Percentiles rank a stretch among this genome's conserved stretches.
These are phyloP conservation scores for Phaffia tasmanica DNA, from an alignment of 768 basidiomycete species.

Conservation along the genomic window DNA sequence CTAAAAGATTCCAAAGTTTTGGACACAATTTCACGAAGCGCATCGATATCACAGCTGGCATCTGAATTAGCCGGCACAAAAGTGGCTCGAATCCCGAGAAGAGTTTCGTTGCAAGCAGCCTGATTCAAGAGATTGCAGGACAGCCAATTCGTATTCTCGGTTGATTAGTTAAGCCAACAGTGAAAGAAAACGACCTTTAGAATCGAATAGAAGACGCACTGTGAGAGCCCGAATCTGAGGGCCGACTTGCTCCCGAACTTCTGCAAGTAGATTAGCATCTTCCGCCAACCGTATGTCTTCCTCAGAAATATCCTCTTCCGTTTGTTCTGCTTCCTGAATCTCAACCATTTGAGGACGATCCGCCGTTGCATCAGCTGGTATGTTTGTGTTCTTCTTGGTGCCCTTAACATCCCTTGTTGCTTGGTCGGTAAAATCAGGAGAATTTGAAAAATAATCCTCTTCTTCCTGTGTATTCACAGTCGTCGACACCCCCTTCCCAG, in stretches of 20 bases:
- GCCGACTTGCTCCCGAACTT: constrained; percentile 35
- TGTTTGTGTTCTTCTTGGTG: not conserved
- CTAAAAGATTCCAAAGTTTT: constrained; percentile 13
- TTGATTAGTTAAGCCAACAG: not conserved
- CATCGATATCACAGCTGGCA: constrained; percentile 3
- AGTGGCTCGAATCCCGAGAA: constrained; percentile 18
- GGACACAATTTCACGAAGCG: constrained; percentile 10
- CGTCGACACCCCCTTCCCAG: not conserved
- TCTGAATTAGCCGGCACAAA: constrained; percentile 6
- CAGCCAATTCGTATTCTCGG: not conserved
- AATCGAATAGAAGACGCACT: constrained; percentile 30
- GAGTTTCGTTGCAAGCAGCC: constrained; percentile 16
- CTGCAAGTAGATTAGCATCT: constrained; percentile 34
- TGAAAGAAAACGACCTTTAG: constrained; percentile 1
- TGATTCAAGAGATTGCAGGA: not conserved
- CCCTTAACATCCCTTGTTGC: not conserved
- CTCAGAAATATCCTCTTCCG: constrained; percentile 31
- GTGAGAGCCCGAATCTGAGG: constrained; percentile 32
- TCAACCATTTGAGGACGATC: not conserved
- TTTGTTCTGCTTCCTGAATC: not conserved
- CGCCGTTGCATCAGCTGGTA: not conserved
- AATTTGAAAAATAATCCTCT: not conserved
- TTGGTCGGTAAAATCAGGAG: not conserved
- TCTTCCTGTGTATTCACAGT: not conserved
- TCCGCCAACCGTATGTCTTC: constrained; percentile 29